Evolutionary conservation across 192 early-diverging fungal species (phyloP).

Genomic region (Gorgonomyces haynaldii): DNA sequence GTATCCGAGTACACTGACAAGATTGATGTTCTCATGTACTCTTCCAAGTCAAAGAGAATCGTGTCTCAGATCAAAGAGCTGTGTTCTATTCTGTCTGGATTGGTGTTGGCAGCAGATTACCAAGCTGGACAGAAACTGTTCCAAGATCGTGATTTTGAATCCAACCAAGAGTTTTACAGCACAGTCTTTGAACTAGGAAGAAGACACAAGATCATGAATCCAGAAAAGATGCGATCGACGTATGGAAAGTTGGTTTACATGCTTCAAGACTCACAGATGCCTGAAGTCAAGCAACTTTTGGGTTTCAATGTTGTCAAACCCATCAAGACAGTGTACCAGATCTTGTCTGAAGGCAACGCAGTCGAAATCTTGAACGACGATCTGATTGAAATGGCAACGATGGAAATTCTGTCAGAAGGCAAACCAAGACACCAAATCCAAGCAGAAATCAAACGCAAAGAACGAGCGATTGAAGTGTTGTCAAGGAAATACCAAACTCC

Average conservation of each 20-base stretch:
- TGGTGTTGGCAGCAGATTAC: conserved; percentile 60
- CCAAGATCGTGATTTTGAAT: conserved; percentile 32
- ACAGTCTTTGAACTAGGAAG: conserved; percentile 42
- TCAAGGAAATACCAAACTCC: conserved; percentile 64
- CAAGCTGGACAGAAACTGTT: conserved; percentile 39
- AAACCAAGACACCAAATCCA: conserved; percentile 36
- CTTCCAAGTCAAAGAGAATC: conserved; percentile 74
- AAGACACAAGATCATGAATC: conserved; percentile 53
- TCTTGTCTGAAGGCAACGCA: conserved; percentile 54
- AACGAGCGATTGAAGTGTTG: conserved; percentile 78
- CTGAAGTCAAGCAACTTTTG: conserved; percentile 60
- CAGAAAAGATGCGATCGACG: conserved; percentile 90
- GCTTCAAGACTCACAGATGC: conserved; percentile 49
- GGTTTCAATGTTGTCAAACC: conserved; percentile 67
- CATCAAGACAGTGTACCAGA: conserved; percentile 81
- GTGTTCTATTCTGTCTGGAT: conserved; percentile 86
- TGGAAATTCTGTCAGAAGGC: conserved; percentile 39
- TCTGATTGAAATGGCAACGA: conserved; percentile 56
- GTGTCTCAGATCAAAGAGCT: conserved; percentile 92
- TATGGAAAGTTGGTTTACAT: conserved; percentile 97
- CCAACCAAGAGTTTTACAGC: conserved; percentile 37
- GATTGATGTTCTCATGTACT: conserved; percentile 65
- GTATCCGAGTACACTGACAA: conserved; percentile 86
- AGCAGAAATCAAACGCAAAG: conserved; percentile 79
- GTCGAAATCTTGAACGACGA: conserved; percentile 68